Percentiles rank a stretch among this genome's conserved stretches.
phyloP scores from a whole-genome alignment of 2,329 filamentous ascomycete species.

The Colletotrichum sidae region DNA sequence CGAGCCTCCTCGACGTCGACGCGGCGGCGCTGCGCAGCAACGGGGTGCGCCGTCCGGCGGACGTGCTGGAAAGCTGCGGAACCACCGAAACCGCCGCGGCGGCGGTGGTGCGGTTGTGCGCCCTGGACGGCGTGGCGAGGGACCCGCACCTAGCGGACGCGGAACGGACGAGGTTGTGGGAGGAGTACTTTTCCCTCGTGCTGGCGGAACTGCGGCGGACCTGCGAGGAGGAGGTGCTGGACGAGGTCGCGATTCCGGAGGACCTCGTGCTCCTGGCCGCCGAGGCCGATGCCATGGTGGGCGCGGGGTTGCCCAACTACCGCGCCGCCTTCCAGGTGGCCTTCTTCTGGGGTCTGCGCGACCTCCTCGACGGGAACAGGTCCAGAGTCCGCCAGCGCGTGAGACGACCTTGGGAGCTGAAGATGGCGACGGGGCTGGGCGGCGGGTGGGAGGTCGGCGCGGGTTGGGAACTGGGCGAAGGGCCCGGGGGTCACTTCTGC shows the following conservation, averaged over 20 bases:
- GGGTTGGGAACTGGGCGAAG: conserved; percentile 2
- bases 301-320: conserved; percentile 1
- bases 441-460: conserved; percentile 12
- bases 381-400: not conserved
- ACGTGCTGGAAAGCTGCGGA: not conserved
- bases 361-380: not conserved
- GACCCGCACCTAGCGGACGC: not conserved
- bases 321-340: not conserved
- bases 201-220: conserved; percentile 1
- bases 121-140: conserved; percentile 1
- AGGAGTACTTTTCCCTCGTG: not conserved
- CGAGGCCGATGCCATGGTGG: not conserved
- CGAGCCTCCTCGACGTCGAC: not conserved
- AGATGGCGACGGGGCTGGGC: not conserved
- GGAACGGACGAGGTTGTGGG: not conserved
- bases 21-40: not conserved
- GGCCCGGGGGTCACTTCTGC: conserved; percentile 7
- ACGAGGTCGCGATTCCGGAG: not conserved
- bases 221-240: conserved; percentile 5
- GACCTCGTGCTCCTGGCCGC: not conserved
- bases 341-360: not conserved
- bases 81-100: not conserved
- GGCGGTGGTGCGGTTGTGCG: not conserved
- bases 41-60: not conserved
- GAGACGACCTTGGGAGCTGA: conserved; percentile 1